Base-by-base conservation (phyloP, 192 early-diverging fungal genomes). In the Backusella luteola region DNA sequence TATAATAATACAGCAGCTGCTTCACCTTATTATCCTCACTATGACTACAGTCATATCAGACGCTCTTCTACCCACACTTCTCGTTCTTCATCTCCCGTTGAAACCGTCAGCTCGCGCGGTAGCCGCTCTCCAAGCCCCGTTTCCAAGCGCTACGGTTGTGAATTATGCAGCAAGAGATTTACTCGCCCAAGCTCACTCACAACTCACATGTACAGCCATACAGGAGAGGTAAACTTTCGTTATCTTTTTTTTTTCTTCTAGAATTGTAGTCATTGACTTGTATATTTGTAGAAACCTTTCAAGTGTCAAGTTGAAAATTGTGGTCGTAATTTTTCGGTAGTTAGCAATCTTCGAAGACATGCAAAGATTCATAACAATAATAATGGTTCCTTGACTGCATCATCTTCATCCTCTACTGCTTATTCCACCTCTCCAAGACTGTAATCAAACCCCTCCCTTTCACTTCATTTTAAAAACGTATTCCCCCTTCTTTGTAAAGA, bases 131-230 rank as follows among this genome's bases (percentile, higher is more conserved):
- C 76, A 34, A 42, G n/a, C 23, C 70, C 70, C 7, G 17, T 67
- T 66, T 67, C 77, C n/a, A 83, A 83, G 9, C 63, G 76, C 41
- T 81, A 81, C 34, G 53, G 53, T 4, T 81, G 80, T 56, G 32
- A 39, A 19, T 35, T 75, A 2, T 81, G 80, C 35, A 14, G 36
- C 34, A 81, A 81, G 66, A 70, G 67, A 34, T 81, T 81, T 52
- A 78, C 80, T 26, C 59, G 80, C 12, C 80, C 80, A 44, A 78
- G 76, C 39, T 78, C 76, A 12, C 41, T 81, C 14, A 77, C 72
- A 23, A 81, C 76, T 26, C 80, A 81, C 41, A 78, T 71, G 15
- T 77, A 77, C 23, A 78, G 76, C 14, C 80, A 81, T 63, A 81
- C 80, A 29, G 80, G 80, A 46, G 80, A 81, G 73, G 66, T 75